Evolutionary conservation across 2,329 filamentous ascomycete genomes (phyloP).

Genomic region (Xylariaceae sp.): DNA sequence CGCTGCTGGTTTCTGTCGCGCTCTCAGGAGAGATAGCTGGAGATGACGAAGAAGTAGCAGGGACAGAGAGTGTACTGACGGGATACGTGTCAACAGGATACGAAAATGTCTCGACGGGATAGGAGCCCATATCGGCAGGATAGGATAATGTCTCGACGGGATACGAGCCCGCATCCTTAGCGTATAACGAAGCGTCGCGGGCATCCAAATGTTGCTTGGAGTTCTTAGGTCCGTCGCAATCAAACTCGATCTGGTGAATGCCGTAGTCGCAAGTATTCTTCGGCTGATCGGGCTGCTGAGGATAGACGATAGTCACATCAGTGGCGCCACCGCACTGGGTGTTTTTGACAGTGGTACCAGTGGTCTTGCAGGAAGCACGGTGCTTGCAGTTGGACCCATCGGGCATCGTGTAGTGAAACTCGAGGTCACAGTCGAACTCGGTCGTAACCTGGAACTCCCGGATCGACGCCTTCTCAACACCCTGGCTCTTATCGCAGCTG

Average conservation of each 20-base stretch:
- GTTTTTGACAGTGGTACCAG: constrained; percentile 70
- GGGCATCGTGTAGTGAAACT: constrained; percentile 83
- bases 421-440: constrained; percentile 70
- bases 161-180: constrained; percentile 24
- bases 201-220: constrained; percentile 28
- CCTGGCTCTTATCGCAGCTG: constrained; percentile 40
- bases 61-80: constrained; percentile 18
- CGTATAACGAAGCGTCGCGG: constrained; percentile 18
- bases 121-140: constrained; percentile 23
- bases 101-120: constrained; percentile 23
- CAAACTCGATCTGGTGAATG: constrained; percentile 69
- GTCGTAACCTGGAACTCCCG: constrained; percentile 66
- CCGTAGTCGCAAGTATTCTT: constrained; percentile 63
- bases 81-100: constrained; percentile 20
- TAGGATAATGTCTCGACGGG: constrained; percentile 24
- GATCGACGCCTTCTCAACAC: constrained; percentile 64
- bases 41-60: constrained; percentile 24
- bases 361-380: constrained; percentile 58
- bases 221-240: constrained; percentile 51
- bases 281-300: constrained; percentile 51
- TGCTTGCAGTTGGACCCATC: constrained; percentile 81
- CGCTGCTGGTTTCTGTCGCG: constrained; percentile 2
- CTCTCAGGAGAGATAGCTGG: constrained; percentile 22
- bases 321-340: constrained; percentile 88
- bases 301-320: constrained; percentile 67